phyloP scores from a whole-genome alignment of 805 yeast species.

The Pachysolen tannophilus region DNA sequence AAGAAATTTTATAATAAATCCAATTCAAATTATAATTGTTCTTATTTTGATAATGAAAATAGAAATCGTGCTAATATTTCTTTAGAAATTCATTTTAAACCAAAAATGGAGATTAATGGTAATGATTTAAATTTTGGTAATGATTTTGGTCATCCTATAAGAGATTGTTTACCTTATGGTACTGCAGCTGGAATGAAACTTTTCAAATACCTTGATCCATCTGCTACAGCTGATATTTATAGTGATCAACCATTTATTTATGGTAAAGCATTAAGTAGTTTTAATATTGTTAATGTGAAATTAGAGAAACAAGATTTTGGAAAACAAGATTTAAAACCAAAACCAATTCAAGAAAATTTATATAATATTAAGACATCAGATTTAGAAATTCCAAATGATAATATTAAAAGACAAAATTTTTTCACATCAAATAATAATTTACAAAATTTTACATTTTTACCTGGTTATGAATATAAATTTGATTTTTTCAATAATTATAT shows the following conservation, averaged over 20 bases:
- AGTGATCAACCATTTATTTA: slow-evolving; percentile 55
- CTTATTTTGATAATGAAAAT: not conserved
- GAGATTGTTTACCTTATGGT: slow-evolving; percentile 50
- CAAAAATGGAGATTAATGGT: slow-evolving; percentile 36
- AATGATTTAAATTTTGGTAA: slow-evolving; percentile 58
- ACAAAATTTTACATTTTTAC: slow-evolving; percentile 28
- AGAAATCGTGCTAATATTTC: slow-evolving; percentile 14
- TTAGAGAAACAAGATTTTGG: slow-evolving; percentile 10
- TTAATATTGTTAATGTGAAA: slow-evolving; percentile 36
- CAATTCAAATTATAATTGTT: slow-evolving; percentile 1
- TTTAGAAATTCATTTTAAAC: slow-evolving; percentile 32
- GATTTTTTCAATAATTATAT: slow-evolving; percentile 9
- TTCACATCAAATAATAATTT: slow-evolving; percentile 33
- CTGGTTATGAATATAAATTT: slow-evolving; percentile 8
- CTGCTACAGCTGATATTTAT: slow-evolving; percentile 55
- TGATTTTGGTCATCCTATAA: slow-evolving; percentile 53
- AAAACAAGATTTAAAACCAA: slow-evolving; percentile 10
- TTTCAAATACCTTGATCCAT: slow-evolving; percentile 56
- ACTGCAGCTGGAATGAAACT: slow-evolving; percentile 45
- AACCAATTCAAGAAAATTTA: slow-evolving; percentile 16
- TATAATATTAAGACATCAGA: slow-evolving; percentile 5
- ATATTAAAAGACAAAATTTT: slow-evolving; percentile 32
- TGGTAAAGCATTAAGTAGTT: slow-evolving; percentile 52
- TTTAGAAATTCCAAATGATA: slow-evolving; percentile 23
- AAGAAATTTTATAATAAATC: slow-evolving; percentile 2